Evolutionary conservation across 371 early-diverging fungal genomes (phyloP).

Genomic region (Mucor indicus): DNA sequence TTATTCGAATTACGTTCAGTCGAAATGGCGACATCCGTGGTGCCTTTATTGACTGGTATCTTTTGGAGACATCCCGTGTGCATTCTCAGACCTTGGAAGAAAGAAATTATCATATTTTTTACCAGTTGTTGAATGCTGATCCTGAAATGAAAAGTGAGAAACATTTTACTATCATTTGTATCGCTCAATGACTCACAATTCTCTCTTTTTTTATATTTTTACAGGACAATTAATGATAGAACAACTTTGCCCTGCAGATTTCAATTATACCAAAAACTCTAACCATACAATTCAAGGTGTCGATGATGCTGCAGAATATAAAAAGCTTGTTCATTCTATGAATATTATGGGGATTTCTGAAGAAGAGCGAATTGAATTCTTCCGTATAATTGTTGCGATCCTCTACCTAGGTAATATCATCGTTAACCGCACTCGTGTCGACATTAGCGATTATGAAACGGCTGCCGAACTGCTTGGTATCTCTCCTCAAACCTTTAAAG

Average conservation of each 20-base stretch:
- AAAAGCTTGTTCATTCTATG: constrained; percentile 70
- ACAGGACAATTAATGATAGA: constrained; percentile 2
- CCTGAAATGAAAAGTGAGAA: constrained; percentile 53
- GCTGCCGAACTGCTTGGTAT: constrained; percentile 96
- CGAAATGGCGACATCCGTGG: constrained; percentile 88
- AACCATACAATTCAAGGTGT: constrained; percentile 90
- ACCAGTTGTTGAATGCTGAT: constrained; percentile 92
- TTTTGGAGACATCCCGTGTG: constrained; percentile 98
- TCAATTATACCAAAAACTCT: constrained; percentile 76
- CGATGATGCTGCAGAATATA: constrained; percentile 90
- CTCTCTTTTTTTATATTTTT: neutral
- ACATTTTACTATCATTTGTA: neutral
- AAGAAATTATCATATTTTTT: constrained; percentile 99
- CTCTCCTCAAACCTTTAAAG: constrained; percentile 82
- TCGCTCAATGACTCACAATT: neutral
- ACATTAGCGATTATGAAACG: constrained; percentile 74
- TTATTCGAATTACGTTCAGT: constrained; percentile 97
- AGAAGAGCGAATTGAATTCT: constrained; percentile 80
- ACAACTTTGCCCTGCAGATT: constrained; percentile 63
- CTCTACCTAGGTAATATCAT: constrained; percentile 95
- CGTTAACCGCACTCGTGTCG: constrained; percentile 77
- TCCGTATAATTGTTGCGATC: constrained; percentile 89
- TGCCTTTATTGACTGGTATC: constrained; percentile 97
- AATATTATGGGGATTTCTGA: constrained; percentile 77
- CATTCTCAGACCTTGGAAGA: constrained; percentile 90